Evolutionary conservation across 352 stramenopile species (phyloP), one percentile per base, ranked within the genome.

Genomic region (Pythium phragmitis): DNA sequence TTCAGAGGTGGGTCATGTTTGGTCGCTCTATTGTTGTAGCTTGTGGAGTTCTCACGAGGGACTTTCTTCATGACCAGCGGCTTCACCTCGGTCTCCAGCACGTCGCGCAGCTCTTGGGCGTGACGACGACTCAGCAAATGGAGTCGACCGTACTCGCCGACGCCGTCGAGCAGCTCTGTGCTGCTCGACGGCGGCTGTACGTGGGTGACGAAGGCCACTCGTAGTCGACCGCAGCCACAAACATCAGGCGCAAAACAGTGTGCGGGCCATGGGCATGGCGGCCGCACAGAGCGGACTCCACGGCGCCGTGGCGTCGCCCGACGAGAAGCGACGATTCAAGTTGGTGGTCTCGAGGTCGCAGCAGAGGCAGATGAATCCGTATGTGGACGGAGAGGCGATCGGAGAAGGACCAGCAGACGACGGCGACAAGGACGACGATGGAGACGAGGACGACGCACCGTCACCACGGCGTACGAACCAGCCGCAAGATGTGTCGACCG

Each of bases 321-420:
- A 88, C 8, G 82, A 93, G 55, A 89, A 89, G 53, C 56, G 75
- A 48, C 79, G 79, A 30, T 92, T 84, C 75, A 95, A 95, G 56
- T 73, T 92, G 19, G 81, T 84, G 57, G 78, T 92, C n/a, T 75
- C 69, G 7, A 65, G 68, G 34, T 73, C 56, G 11, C 68, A 68
- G 13, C 73, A 87, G 55, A 78, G 75, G 3, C 75, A 71, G 11
- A 81, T 87, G 76, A 90, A 90, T 47, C 80, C 82, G 63, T 92
- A 89, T 57, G 64, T 81, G 16, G 74, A 68, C 17, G 68, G 70
- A 8, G 57, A 65, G 3, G 17, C 42, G 16, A 67, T 75, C 5
- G 72, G 70, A 17, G 21, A 21, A 21, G 57, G 73, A 19, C 64
- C 70, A 0, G 65, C 57, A 17, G 72, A 74, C 7, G 67, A 80